Base-by-base conservation (phyloP, 148 eudicot species). In the Hydrangea macrophylla region DNA sequence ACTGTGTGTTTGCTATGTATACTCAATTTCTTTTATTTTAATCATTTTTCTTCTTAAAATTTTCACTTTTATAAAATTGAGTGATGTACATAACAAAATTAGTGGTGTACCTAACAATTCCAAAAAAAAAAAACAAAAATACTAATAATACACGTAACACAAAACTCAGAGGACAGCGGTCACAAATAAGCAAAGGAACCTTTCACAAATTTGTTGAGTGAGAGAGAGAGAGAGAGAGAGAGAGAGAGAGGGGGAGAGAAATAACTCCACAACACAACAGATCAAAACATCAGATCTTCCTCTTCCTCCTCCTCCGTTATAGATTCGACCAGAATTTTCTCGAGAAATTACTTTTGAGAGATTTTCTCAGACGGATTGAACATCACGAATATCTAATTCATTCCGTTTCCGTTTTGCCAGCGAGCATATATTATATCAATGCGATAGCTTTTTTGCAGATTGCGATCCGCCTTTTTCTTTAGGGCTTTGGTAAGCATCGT, bases 151-250 rank as follows among this genome's bases (percentile, higher is more conserved):
- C 23, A 31, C 25, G 36, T 26, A 66, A 33, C 36, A 3, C 5
- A 27, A 45, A 44, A 64, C 31, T 31, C 10, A 31, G n/a, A 45
- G 36, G 35, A 50, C 37, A 64, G 56, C 3, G 55, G 68, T 53
- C 59, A 66, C 70, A 54, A 66, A 66, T 66, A 50, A 66, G 70
- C 70, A 23, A 66, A 66, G 59, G 30, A 63, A 61, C 45, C 5
- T 35, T n/a, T 20, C 40, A 24, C 6, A 39, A 63, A 42, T 63
- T 63, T 11, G 53, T 48, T 17, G 31, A 54, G 31, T 63, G 51
- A 31, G 61, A 44, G 56, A 44, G 25, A 45, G 25, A 51, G 25
- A 11, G 30, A 26, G 22, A 55, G 26, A 13, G 2, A 28, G 13
- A 40, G 20, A 15, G 58, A 33, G 13, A 55, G 5, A 56, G 9